Evolutionary conservation across 352 stramenopile genomes (phyloP).

Genomic region (Phytopythium oedochilum): DNA sequence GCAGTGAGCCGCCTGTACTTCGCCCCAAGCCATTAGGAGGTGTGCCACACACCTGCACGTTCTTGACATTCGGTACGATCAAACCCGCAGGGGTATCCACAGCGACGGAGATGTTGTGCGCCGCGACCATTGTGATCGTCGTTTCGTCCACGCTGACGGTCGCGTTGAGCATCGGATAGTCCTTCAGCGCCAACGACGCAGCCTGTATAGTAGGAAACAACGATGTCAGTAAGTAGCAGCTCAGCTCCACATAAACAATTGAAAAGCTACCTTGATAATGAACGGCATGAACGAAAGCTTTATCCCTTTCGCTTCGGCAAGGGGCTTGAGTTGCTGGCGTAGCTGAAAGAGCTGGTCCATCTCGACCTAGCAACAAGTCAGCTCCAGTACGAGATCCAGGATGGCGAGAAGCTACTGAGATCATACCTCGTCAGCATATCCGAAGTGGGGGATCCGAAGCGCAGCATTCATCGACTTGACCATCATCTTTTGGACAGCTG

Average conservation of each 20-base stretch:
- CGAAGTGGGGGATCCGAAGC: constrained; percentile 96
- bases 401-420: not conserved
- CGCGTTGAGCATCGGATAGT: constrained; percentile 94
- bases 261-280: constrained; percentile 82
- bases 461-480: constrained; percentile 96
- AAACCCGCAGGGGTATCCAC: constrained; percentile 97
- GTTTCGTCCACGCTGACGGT: constrained; percentile 83
- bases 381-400: not conserved
- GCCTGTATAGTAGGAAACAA: constrained; percentile 40
- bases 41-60: constrained; percentile 67
- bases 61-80: constrained; percentile 95
- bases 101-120: constrained; percentile 98
- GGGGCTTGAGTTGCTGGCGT: constrained; percentile 85
- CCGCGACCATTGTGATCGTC: constrained; percentile 82
- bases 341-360: constrained; percentile 89
- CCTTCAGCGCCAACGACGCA: constrained; percentile 89
- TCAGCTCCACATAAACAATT: not conserved
- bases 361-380: constrained; percentile 47
- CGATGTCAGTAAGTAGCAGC: not conserved
- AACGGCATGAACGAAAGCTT: constrained; percentile 97
- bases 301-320: constrained; percentile 64
- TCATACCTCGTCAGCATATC: constrained; percentile 93
- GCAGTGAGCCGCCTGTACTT: not conserved
- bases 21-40: not conserved
- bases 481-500: constrained; percentile 97